Base-by-base conservation (phyloP, 176 grass and related monocot species). In the Chrysopogon serrulatus region DNA sequence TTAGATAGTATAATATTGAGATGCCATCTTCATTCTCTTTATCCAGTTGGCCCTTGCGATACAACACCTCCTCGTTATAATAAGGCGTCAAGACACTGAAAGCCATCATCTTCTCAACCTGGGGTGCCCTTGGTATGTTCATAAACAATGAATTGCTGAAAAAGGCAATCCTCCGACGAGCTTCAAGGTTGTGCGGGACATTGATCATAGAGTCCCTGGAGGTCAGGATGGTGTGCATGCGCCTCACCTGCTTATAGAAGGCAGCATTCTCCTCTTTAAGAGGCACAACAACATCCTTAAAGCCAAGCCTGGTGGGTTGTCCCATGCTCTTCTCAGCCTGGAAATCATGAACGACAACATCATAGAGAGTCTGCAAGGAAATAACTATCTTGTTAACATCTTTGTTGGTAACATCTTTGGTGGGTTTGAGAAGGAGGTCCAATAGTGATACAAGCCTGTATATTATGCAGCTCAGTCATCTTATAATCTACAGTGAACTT, bases 101-200 rank as follows among this genome's bases (percentile, higher is more conserved):
- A 30, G 94, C 66, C 90, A 88, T 88, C 94, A 97, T 97, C 85
- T 97, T 97, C 87, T 97, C 92, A 35, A 97, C 94, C 80, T 83
- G 92, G 45, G 92, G 88, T 30, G 94, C 94, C 57, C 94, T 71
- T 15, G 94, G 94, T 93, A 97, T 97, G 73, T 97, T 97, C 94
- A 97, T 97, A 79, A 97, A 97, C 62, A 97, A 83, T 21, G 94
- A 97, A 70, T 97, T 97, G 90, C 89, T 90, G 80, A 97, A 97
- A 66, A 97, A 97, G 51, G 94, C 91, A 4, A 97, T 94, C n/a
- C 94, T 86, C 44, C 94, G 82, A 24, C 90, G 88, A 61, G 94
- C 94, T 84, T 97, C 94, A 15, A 97, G 87, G 66, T 97, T 97
- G 68, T 62, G 88, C 35, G 94, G 94, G 43, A 97, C 92, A 87